Conservation (phyloP, 495 filamentous ascomycete genomes). For the Apodospora peruviana region DNA sequence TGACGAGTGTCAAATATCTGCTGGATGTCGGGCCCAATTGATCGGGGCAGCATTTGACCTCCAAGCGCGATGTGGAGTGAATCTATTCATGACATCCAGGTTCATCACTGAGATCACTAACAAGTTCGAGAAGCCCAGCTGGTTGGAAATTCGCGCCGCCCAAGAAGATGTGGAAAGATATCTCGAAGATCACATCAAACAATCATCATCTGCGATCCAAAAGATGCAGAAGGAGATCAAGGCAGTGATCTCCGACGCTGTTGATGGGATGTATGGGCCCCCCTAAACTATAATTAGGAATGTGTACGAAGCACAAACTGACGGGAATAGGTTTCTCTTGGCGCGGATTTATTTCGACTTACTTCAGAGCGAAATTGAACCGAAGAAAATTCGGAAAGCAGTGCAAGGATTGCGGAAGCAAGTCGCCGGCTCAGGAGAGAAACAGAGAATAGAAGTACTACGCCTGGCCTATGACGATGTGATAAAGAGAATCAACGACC, state of each 20-base stretch:
- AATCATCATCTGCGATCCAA: neutral
- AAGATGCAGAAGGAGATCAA: neutral
- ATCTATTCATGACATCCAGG: slow-evolving; percentile 35
- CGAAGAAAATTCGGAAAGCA: neutral
- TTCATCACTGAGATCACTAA: slow-evolving; percentile 19
- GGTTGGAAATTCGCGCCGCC: neutral
- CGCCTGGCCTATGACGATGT: neutral
- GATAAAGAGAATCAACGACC: no score
- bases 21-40: slow-evolving; percentile 5
- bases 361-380: neutral
- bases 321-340: neutral
- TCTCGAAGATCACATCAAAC: neutral
- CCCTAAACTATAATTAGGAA: no score
- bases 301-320: neutral
- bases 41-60: slow-evolving; percentile 16
- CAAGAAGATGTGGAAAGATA: neutral
- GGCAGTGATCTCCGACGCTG: neutral
- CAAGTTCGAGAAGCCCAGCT: neutral
- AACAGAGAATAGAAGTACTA: neutral
- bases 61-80: slow-evolving; percentile 10
- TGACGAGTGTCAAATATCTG: slow-evolving; percentile 35
- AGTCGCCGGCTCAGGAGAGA: neutral
- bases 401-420: neutral
- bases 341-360: neutral
- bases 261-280: neutral